phyloP scores from a whole-genome alignment of 768 basidiomycete species.

The Tylopilus rubrobrunneus region DNA sequence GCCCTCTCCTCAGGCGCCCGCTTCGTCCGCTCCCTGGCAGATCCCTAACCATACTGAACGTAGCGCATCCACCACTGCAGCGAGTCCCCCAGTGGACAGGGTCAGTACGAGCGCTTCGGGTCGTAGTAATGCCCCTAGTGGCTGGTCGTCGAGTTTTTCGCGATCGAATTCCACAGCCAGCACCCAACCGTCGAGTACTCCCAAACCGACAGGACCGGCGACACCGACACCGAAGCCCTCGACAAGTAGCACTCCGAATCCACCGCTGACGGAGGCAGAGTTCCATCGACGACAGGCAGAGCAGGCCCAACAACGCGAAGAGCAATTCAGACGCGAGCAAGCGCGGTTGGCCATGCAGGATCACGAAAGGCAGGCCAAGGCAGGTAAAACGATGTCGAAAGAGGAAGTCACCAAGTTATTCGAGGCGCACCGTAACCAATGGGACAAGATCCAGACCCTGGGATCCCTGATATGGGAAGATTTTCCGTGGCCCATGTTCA shows the following conservation, averaged over 20 bases:
- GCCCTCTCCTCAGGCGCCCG: constrained; percentile 27
- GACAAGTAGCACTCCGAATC: constrained; percentile 14
- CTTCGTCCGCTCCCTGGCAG: constrained; percentile 30
- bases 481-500: constrained; percentile 75
- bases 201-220: constrained; percentile 23
- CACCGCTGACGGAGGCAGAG: constrained; percentile 43
- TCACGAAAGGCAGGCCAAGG: constrained; percentile 39
- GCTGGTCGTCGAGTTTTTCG: constrained; percentile 29
- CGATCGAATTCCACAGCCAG: constrained; percentile 26
- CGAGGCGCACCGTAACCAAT: constrained; percentile 59
- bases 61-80: constrained; percentile 29
- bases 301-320: constrained; percentile 60
- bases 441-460: constrained; percentile 43
- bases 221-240: constrained; percentile 21
- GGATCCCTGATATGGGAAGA: constrained; percentile 55
- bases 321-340: constrained; percentile 66
- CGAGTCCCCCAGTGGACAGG: constrained; percentile 31
- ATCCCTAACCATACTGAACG: constrained; percentile 30
- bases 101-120: constrained; percentile 26
- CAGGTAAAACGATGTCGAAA: constrained; percentile 48
- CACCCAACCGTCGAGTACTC: constrained; percentile 22
- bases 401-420: constrained; percentile 56
- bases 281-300: constrained; percentile 64
- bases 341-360: constrained; percentile 53
- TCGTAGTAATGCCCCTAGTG: constrained; percentile 26